phyloP scores from a whole-genome alignment of 164 flowering plant genomes.

The Tinospora cordifolia region DNA sequence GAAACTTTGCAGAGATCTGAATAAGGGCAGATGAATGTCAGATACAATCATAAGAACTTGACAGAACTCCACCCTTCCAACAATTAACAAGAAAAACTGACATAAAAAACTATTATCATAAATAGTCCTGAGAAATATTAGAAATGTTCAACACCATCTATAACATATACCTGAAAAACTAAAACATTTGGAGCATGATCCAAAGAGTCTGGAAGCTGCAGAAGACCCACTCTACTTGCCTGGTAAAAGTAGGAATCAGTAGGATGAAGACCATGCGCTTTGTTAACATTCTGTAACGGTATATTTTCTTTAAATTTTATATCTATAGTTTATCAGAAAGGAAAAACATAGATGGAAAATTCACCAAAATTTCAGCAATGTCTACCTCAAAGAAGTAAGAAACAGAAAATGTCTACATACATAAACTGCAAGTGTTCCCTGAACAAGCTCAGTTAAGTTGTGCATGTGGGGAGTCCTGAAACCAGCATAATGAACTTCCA shows the following conservation, averaged over 20 bases:
- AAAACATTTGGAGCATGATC: constrained; percentile 58
- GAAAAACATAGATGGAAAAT: neutral
- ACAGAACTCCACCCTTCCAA: no score
- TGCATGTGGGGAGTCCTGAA: constrained; percentile 76
- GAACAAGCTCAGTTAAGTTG: constrained; percentile 83
- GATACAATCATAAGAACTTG: no score
- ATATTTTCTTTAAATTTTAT: neutral
- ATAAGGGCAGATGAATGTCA: neutral
- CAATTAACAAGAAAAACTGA: neutral
- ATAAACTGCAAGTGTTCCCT: constrained; percentile 52
- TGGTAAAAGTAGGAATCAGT: constrained; percentile 14
- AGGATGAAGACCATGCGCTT: neutral
- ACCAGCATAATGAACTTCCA: constrained; percentile 78
- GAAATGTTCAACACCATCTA: neutral
- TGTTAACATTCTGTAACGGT: neutral
- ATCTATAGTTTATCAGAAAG: constrained; percentile 3
- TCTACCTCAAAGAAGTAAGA: neutral
- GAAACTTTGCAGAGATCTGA: constrained; percentile 67
- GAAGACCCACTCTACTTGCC: constrained; percentile 48
- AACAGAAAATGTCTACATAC: constrained; percentile 26
- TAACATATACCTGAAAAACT: constrained; percentile 78
- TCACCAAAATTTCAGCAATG: neutral
- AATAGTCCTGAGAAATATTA: neutral
- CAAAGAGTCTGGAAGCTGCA: constrained; percentile 67
- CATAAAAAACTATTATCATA: neutral